A percentile compares a stretch with the other conserved stretches of the same genome.
These are phyloP conservation scores for Antitrichia curtipendula DNA, from an alignment of 225 moss, liverwort and hornwort genomes.

Conservation along the genomic window DNA sequence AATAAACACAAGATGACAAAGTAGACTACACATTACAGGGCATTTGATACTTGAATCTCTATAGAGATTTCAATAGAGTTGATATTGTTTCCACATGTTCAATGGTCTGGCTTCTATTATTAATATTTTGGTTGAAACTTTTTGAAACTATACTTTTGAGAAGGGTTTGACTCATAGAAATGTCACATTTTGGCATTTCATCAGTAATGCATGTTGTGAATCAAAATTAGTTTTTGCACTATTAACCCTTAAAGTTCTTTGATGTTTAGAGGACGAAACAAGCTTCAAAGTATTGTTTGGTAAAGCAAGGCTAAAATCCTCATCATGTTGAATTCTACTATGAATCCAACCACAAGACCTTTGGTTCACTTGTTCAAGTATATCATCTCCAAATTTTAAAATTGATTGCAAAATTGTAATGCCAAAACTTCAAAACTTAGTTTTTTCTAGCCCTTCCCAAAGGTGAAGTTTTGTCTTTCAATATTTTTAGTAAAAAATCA, in stretches of 20 bases:
- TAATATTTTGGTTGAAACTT: not conserved
- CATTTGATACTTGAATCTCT: not conserved
- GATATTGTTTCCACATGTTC: not conserved
- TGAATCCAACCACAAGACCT: not conserved
- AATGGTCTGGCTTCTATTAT: not conserved
- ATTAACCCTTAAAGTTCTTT: too few species aligned
- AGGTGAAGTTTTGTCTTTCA: not conserved
- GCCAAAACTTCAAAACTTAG: not conserved
- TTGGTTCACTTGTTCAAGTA: not conserved
- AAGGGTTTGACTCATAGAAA: not conserved
- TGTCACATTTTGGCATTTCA: not conserved
- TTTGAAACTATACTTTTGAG: not conserved
- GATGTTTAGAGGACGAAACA: not conserved
- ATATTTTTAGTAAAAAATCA: not conserved
- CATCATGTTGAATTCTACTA: not conserved
- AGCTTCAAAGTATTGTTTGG: not conserved
- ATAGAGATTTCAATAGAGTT: not conserved
- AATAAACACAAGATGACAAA: not conserved
- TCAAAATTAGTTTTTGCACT: not conserved
- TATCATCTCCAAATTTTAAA: not conserved
- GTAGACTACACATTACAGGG: not conserved
- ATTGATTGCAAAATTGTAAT: not conserved
- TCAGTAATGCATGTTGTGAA: not conserved
- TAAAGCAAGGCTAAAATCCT: not conserved
- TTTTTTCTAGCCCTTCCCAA: fast-evolving